Percentiles rank a stretch among this genome's conserved stretches.
Evolutionary conservation across 1,139 yeast species (phyloP).

Genomic region (Yamadazyma sp.): DNA sequence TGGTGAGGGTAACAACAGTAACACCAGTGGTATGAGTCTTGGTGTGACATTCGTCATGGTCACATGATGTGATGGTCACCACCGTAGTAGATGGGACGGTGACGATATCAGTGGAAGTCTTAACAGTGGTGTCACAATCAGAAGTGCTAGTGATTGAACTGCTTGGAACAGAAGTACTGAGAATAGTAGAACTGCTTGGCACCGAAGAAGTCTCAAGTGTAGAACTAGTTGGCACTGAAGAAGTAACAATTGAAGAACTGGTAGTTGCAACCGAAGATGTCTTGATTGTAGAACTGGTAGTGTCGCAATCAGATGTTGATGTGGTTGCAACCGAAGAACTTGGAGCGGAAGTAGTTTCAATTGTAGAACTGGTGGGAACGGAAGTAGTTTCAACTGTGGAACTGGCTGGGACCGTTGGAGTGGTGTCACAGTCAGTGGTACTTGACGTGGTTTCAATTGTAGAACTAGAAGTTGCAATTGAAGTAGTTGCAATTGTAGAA

Average conservation of each 20-base stretch:
- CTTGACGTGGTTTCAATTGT: conserved; percentile 1
- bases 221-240: no score
- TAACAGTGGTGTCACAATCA: conserved; percentile 18
- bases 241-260: no score
- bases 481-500: neutral
- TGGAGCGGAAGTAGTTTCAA: neutral
- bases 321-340: neutral
- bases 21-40: conserved; percentile 31
- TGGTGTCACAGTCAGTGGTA: conserved; percentile 18
- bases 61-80: conserved; percentile 24
- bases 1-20: conserved; percentile 16
- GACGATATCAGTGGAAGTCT: neutral
- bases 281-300: neutral
- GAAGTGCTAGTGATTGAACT: no score
- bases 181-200: no score
- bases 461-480: no score
- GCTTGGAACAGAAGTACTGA: no score
- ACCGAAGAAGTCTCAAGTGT: no score
- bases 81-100: conserved; percentile 12
- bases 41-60: conserved; percentile 15
- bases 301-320: neutral
- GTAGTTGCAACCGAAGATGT: neutral
- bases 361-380: conserved; percentile 5
- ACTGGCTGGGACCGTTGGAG: conserved; percentile 3
- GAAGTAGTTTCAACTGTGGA: neutral